Evolutionary conservation across 768 basidiomycete species (phyloP).

Genomic region (Agaricus subrufescens): DNA sequence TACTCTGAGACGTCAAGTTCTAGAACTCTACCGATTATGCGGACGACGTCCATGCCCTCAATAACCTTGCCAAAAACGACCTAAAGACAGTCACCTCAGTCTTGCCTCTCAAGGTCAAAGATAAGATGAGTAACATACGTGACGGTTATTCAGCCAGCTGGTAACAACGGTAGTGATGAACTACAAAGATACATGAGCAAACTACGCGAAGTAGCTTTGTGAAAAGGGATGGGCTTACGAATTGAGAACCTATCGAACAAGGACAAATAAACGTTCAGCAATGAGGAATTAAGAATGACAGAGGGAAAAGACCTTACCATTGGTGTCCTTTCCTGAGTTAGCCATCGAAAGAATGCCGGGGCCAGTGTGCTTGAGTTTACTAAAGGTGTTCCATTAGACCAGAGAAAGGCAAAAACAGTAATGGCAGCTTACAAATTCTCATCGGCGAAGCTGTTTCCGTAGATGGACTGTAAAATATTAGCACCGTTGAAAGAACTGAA

Average conservation of each 20-base stretch:
- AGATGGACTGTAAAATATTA: conserved; percentile 61
- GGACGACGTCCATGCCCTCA: conserved; percentile 88
- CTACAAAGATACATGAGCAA: conserved; percentile 33
- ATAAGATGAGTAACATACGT: conserved; percentile 41
- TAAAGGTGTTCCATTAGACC: conserved; percentile 24
- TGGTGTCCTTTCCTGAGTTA: conserved; percentile 89
- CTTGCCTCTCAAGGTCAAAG: neutral
- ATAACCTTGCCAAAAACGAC: conserved; percentile 92
- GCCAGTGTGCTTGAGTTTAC: conserved; percentile 93
- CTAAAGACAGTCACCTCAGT: conserved; percentile 28
- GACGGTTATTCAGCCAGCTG: conserved; percentile 87
- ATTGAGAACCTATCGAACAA: conserved; percentile 67
- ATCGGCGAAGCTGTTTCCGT: conserved; percentile 85
- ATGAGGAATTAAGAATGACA: conserved; percentile 4
- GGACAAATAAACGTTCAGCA: conserved; percentile 1
- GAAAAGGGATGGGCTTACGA: conserved; percentile 41
- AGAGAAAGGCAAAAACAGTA: neutral
- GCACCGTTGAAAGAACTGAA: neutral
- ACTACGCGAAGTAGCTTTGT: neutral
- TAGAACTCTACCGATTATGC: conserved; percentile 55
- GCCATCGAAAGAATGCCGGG: conserved; percentile 93
- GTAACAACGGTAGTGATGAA: conserved; percentile 91
- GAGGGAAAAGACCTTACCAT: conserved; percentile 46
- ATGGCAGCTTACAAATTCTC: conserved; percentile 80
- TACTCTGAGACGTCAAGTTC: neutral